Conservation (phyloP, 2,329 filamentous ascomycete species). For the Trichophaea hybrida region DNA sequence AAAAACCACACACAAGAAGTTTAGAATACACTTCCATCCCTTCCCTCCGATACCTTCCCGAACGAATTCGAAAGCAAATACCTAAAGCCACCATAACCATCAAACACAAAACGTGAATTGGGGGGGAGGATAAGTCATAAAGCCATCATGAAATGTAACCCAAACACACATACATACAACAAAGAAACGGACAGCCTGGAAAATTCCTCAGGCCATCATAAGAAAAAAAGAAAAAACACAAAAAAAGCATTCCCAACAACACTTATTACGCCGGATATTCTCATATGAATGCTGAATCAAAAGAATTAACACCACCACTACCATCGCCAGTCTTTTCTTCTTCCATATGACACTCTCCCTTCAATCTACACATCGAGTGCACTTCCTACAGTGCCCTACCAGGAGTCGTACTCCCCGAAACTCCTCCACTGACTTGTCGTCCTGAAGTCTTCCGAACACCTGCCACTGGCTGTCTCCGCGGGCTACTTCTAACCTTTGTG, state of each 20-base stretch:
- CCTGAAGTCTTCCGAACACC: slow-evolving; percentile 53
- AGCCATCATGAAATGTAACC: slow-evolving; percentile 10
- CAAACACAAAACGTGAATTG: slow-evolving; percentile 14
- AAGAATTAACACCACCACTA: neutral
- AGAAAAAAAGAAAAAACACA: neutral
- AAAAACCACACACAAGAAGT: neutral
- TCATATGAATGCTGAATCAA: neutral
- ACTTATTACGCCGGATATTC: too few relatives aligned
- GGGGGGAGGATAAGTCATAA: slow-evolving; percentile 2
- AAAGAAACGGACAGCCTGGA: slow-evolving; percentile 12
- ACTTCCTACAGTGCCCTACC: neutral
- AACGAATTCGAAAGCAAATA: slow-evolving; percentile 6
- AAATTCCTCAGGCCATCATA: slow-evolving; percentile 5
- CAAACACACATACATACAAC: slow-evolving; percentile 11
- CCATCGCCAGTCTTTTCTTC: neutral
- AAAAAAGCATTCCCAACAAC: neutral
- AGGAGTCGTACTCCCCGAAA: neutral
- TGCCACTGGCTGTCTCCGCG: slow-evolving; percentile 41
- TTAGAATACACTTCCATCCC: too few relatives aligned
- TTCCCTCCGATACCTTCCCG: neutral
- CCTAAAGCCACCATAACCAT: slow-evolving; percentile 2
- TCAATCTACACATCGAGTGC: neutral
- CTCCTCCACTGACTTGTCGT: slow-evolving; percentile 42
- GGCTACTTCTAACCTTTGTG: slow-evolving; percentile 49
- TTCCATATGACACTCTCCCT: neutral